Conservation (phyloP, 78 protist species). For the Trichosphaerium sp. region DNA sequence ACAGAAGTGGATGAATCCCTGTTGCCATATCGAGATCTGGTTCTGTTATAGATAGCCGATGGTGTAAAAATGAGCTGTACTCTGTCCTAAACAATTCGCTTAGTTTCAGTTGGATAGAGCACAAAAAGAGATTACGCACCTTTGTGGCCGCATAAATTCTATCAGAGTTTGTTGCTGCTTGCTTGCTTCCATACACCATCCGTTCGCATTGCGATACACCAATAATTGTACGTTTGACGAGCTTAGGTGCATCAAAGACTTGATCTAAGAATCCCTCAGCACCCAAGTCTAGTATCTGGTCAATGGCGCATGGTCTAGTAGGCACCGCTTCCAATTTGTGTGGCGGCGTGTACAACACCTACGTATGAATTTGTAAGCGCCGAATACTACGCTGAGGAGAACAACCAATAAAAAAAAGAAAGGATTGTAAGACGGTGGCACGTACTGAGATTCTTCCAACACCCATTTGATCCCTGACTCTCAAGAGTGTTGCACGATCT, state of each 20-base stretch:
- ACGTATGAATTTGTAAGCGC: background rate
- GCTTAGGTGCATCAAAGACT: background rate
- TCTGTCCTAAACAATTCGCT: slow-evolving; percentile 7
- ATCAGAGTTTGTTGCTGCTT: too few species aligned
- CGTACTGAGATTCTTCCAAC: background rate
- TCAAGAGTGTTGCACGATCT: slow-evolving; percentile 3
- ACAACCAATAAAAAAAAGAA: background rate
- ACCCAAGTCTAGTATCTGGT: slow-evolving; percentile 4
- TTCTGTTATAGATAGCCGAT: background rate
- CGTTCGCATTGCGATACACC: slow-evolving; percentile 2
- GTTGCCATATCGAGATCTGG: slow-evolving; percentile 26
- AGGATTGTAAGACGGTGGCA: background rate
- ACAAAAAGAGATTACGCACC: too few species aligned
- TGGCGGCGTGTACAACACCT: background rate
- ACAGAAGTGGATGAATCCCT: background rate
- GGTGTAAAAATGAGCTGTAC: slow-evolving; percentile 48
- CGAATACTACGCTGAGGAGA: background rate
- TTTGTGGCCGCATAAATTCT: too few species aligned
- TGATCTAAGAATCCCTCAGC: slow-evolving; percentile 1
- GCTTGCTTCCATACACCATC: slow-evolving; percentile 14
- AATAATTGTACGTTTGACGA: background rate
- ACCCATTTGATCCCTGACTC: background rate
- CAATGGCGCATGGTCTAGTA: background rate
- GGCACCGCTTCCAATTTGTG: too few species aligned
- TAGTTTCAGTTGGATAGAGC: background rate